Percentiles rank a stretch among this genome's conserved stretches.
These are phyloP conservation scores for Myxozyma geophila DNA, from an alignment of 805 yeast species.

Conservation along the genomic window DNA sequence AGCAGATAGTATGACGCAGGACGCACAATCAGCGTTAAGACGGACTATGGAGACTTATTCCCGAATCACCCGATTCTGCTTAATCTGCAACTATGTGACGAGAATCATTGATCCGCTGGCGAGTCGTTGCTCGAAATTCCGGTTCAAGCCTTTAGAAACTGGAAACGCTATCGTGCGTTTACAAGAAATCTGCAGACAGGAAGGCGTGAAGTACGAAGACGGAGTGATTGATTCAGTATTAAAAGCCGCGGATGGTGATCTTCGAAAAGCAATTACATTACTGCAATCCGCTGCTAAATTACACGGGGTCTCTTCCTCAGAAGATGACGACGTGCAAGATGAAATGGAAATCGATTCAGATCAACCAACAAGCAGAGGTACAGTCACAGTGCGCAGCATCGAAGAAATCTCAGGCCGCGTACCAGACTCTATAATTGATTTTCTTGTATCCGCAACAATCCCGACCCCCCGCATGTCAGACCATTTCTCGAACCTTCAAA, in stretches of 20 bases:
- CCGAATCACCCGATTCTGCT: constrained; percentile 86
- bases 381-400: constrained; percentile 54
- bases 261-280: constrained; percentile 88
- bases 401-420: constrained; percentile 80
- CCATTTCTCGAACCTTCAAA: constrained; percentile 40
- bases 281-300: constrained; percentile 81
- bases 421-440: constrained; percentile 53
- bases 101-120: constrained; percentile 96
- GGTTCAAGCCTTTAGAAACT: constrained; percentile 80
- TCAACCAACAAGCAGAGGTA: constrained; percentile 17
- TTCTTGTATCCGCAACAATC: constrained; percentile 48
- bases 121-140: constrained; percentile 92
- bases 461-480: constrained; percentile 6
- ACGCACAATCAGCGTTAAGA: constrained; percentile 93
- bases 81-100: constrained; percentile 95
- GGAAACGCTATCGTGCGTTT: constrained; percentile 72
- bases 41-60: constrained; percentile 94
- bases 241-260: constrained; percentile 81
- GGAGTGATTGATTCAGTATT: constrained; percentile 69
- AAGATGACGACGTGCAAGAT: constrained; percentile 23
- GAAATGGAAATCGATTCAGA: background rate
- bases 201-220: constrained; percentile 53
- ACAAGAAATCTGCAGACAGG: constrained; percentile 59
- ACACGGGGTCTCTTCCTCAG: constrained; percentile 45
- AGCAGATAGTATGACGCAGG: constrained; percentile 97